Percentiles rank a stretch among this genome's conserved stretches.
Evolutionary conservation across 1,284 basidiomycete species (phyloP).

Genomic region (Tausonia pullulans): DNA sequence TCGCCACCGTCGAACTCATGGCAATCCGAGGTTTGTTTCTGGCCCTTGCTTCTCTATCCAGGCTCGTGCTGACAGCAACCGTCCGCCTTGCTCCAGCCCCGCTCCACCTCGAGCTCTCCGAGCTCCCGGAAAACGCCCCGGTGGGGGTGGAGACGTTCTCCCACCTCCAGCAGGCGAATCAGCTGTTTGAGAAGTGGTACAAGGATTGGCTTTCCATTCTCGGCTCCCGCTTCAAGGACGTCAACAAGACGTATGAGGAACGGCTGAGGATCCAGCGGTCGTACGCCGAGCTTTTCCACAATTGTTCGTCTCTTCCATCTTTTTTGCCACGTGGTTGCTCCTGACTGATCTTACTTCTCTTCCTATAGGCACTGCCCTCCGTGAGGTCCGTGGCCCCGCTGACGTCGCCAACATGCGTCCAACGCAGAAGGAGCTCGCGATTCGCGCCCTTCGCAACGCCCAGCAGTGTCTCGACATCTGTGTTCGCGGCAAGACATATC

Average conservation of each 20-base stretch:
- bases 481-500: conserved; percentile 33
- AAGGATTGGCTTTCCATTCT: conserved; percentile 27
- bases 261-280: neutral
- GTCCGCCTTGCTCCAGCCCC: neutral
- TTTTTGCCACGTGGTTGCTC: neutral
- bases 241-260: no score
- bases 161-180: conserved; percentile 34
- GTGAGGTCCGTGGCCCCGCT: conserved; percentile 12
- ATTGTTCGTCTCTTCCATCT: neutral
- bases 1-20: conserved; percentile 56
- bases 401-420: conserved; percentile 14
- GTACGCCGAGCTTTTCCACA: conserved; percentile 17
- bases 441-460: conserved; percentile 14
- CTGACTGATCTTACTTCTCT: neutral
- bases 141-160: conserved; percentile 23
- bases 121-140: conserved; percentile 7
- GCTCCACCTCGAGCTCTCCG: conserved; percentile 14
- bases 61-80: neutral
- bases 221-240: no score
- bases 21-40: conserved; percentile 15
- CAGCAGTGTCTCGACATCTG: conserved; percentile 28
- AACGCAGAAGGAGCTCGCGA: conserved; percentile 3
- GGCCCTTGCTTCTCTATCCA: neutral
- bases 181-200: conserved; percentile 36
- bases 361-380: conserved; percentile 1